Percentiles rank a stretch among this genome's conserved stretches.
These are phyloP conservation scores for Closterium sp. DNA, from an alignment of 139 green algal genomes.

Conservation along the genomic window DNA sequence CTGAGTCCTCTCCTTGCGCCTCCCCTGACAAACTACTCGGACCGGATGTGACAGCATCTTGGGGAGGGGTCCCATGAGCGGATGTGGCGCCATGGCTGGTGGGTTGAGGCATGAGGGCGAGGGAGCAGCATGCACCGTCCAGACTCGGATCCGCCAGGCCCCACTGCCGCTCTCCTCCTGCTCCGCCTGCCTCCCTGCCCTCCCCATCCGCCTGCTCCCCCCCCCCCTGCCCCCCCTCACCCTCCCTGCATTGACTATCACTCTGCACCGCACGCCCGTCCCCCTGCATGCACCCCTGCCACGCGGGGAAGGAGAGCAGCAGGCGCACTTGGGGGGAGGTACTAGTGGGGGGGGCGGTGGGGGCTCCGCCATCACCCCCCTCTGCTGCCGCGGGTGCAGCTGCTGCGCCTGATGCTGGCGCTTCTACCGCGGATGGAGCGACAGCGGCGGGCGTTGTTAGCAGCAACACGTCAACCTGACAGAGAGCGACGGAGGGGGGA, in stretches of 20 bases:
- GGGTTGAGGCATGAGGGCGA: background rate
- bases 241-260: background rate
- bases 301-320: background rate
- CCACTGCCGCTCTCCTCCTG: background rate
- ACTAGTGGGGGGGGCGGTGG: background rate
- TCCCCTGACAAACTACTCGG: too few species aligned
- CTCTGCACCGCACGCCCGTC: background rate
- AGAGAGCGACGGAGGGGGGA: background rate
- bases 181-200: background rate
- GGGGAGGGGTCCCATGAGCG: too few species aligned
- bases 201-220: background rate
- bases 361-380: background rate
- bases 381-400: background rate
- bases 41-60: too few species aligned
- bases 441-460: background rate
- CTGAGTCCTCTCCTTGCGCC: background rate
- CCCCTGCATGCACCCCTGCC: background rate
- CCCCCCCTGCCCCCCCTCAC: background rate
- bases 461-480: background rate
- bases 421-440: background rate
- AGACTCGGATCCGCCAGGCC: background rate
- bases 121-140: background rate
- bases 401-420: background rate
- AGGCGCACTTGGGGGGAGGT: background rate
- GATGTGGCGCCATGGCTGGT: too few species aligned